Evolutionary conservation across 805 yeast genomes (phyloP).

Genomic region (Millerozyma miso): DNA sequence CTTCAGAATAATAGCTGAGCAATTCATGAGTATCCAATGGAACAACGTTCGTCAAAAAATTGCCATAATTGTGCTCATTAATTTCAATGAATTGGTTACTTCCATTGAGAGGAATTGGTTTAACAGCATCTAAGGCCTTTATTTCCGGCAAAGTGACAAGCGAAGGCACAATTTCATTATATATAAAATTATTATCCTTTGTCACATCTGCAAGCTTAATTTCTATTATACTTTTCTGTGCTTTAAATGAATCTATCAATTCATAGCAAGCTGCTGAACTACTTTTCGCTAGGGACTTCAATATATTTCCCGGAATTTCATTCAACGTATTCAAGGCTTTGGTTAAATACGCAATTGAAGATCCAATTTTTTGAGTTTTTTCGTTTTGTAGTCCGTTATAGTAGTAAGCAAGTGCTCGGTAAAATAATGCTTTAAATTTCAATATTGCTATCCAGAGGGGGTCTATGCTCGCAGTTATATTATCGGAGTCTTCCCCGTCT

Average conservation of each 20-base stretch:
- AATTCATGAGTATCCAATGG: constrained; percentile 87
- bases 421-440: constrained; percentile 51
- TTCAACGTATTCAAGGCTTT: constrained; percentile 44
- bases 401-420: constrained; percentile 56
- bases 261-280: constrained; percentile 28
- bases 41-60: constrained; percentile 71
- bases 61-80: constrained; percentile 37
- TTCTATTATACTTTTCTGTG: constrained; percentile 34
- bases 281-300: constrained; percentile 21
- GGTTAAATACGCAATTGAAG: constrained; percentile 62
- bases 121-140: constrained; percentile 65
- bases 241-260: constrained; percentile 37
- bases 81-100: constrained; percentile 40
- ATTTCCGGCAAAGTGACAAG: constrained; percentile 57
- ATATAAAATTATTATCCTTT: constrained; percentile 87
- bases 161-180: constrained; percentile 73
- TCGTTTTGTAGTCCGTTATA: constrained; percentile 56
- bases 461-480: constrained; percentile 27
- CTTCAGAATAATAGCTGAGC: constrained; percentile 84
- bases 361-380: constrained; percentile 60
- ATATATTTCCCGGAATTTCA: constrained; percentile 25
- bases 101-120: constrained; percentile 50
- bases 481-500: constrained; percentile 14
- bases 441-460: constrained; percentile 49
- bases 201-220: constrained; percentile 44